Percentiles rank a stretch among this genome's conserved stretches.
Conservation (phyloP, 306 rosid species). For the Acacia melanoxylon region DNA sequence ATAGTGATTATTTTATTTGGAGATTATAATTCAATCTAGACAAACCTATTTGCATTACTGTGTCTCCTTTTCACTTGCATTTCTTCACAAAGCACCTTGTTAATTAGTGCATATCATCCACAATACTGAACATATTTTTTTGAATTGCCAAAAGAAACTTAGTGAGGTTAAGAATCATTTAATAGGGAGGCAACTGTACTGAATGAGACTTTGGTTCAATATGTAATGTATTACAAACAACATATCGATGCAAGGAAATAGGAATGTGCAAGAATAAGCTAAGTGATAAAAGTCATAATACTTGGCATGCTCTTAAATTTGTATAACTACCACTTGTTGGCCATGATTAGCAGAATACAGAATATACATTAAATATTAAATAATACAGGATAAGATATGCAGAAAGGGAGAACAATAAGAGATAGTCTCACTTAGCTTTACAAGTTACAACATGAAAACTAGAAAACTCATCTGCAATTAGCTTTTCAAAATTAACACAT, state of each 20-base stretch:
- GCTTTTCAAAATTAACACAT: not conserved
- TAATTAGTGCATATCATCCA: not conserved
- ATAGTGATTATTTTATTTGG: not conserved
- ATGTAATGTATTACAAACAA: not conserved
- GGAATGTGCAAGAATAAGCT: too few species aligned
- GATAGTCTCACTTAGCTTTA: too few species aligned
- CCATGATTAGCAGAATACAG: too few species aligned
- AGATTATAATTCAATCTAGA: not conserved
- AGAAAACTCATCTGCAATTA: not conserved
- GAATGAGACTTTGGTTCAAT: not conserved
- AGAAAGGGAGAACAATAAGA: too few species aligned
- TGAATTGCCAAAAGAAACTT: not conserved
- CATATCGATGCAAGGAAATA: too few species aligned
- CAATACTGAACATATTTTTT: not conserved
- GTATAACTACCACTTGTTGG: too few species aligned
- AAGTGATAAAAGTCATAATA: too few species aligned
- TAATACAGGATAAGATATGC: too few species aligned
- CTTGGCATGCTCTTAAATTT: too few species aligned
- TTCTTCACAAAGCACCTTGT: not conserved
- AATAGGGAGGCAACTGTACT: not conserved
- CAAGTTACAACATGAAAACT: not conserved
- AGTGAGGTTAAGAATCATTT: not conserved
- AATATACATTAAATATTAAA: too few species aligned
- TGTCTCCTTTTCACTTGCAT: slow-evolving; percentile 12
- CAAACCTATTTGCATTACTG: not conserved